A percentile compares a stretch with the other conserved stretches of the same genome.
phyloP scores from a whole-genome alignment of 345 rosid species.

The Brassica incana region DNA sequence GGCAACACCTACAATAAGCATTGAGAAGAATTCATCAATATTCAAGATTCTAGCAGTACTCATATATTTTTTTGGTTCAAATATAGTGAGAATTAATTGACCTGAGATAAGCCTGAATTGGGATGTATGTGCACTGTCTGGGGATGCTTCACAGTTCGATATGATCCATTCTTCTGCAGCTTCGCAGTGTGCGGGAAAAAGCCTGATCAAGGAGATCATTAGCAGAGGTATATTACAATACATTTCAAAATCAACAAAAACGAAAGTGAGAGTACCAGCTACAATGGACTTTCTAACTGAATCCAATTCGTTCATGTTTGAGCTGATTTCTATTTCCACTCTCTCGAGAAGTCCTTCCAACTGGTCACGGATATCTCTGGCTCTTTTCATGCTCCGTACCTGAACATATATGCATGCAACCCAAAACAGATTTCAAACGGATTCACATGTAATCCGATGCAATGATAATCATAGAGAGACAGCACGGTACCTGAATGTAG shows the following conservation, averaged over 20 bases:
- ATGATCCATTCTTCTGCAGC: conserved; percentile 91
- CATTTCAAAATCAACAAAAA: not conserved
- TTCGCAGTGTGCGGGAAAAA: conserved; percentile 86
- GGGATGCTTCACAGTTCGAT: conserved; percentile 84
- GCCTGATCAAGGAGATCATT: conserved; percentile 48
- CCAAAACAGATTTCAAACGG: conserved; percentile 16
- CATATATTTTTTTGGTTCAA: conserved; percentile 4
- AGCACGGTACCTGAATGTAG: conserved; percentile 75
- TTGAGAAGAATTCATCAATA: conserved; percentile 6
- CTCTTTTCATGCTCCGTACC: conserved; percentile 99
- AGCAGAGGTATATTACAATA: conserved; percentile 11
- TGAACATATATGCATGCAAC: conserved; percentile 25
- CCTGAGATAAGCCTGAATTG: conserved; percentile 93
- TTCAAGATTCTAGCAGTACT: not conserved
- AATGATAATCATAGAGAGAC: conserved; percentile 8
- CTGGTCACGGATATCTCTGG: conserved; percentile 92
- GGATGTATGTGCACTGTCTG: conserved; percentile 96
- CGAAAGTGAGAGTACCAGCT: conserved; percentile 52
- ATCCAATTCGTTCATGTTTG: conserved; percentile 67
- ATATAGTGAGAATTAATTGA: conserved; percentile 9
- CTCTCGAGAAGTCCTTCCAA: conserved; percentile 94
- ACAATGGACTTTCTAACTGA: conserved; percentile 76
- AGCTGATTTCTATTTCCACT: conserved; percentile 82
- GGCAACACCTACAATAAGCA: conserved; percentile 62
- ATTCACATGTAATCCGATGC: not conserved